Base-by-base conservation (phyloP, 2,329 filamentous ascomycete genomes). In the Lojkania enalia region DNA sequence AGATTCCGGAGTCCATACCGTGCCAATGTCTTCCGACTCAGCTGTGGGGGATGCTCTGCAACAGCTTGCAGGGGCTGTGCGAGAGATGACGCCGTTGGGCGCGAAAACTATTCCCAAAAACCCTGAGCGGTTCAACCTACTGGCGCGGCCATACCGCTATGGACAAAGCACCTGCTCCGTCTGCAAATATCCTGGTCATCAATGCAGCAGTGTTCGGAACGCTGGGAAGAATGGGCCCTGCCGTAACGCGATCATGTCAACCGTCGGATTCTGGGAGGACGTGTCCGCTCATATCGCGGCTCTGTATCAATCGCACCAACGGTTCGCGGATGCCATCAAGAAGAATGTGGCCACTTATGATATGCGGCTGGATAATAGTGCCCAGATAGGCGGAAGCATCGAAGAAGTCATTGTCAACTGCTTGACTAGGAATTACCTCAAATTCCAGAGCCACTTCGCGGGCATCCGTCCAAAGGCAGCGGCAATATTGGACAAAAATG, bases 151-250 rank as follows among this genome's bases (percentile, higher is more conserved):
- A n/a, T 14, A 33, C n/a, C n/a, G 20, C 6, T 19, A 11, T 9
- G 15, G 5, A 5, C 15, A 9, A 7, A 11, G 33, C 33, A 11
- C 25, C n/a, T 59, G 55, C 35, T 39, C 45, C 15, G 32, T 61
- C 48, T 59, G 57, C 43, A 32, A 44, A 12, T 46, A 53, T n/a
- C 50, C 55, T 5, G 55, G 57, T n/a, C 57, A 59, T 36, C 21
- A 51, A 2, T 51, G 44, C 14, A 1, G 19, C 20, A 43, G 52
- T 23, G 39, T 54, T 46, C 35, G 47, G 13, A 42, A 50, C 4
- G 35, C 54, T 3, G 21, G 33, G 12, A 16, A 16, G 9, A n/a
- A n/a, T n/a, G n/a, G n/a, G n/a, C 21, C 37, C 5, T 61, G 54
- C 40, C 49, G 44, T 30, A 19, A 15, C 16, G 57, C 54, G 12